Percentiles rank a stretch among this genome's conserved stretches.
phyloP scores from a whole-genome alignment of 441 rosid genomes.

The Erodium texanum region DNA sequence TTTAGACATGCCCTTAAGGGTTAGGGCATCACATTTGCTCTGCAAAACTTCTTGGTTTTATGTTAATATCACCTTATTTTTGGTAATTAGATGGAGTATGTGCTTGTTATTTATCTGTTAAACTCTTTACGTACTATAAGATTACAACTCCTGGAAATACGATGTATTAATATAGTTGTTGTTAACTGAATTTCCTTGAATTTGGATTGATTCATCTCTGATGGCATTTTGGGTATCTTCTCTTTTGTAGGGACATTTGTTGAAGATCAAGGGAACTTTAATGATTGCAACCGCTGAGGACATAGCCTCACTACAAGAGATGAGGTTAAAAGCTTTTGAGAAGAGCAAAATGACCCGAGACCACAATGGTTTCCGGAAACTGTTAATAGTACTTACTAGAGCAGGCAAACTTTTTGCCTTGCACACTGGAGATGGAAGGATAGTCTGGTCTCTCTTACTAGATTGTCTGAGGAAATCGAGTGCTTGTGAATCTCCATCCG shows the following conservation, averaged over 20 bases:
- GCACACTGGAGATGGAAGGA: conserved; percentile 94
- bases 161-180: not conserved
- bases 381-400: conserved; percentile 74
- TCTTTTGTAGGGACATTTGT: conserved; percentile 59
- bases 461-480: conserved; percentile 55
- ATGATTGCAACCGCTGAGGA: conserved; percentile 97
- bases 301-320: conserved; percentile 68
- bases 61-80: not conserved
- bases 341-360: conserved; percentile 95
- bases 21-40: not conserved
- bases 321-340: conserved; percentile 83
- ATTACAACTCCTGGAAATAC: conserved; percentile 1
- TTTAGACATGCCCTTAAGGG: not conserved
- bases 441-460: conserved; percentile 79
- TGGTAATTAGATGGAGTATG: not conserved
- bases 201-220: conserved; percentile 12
- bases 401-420: conserved; percentile 85
- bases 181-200: not conserved
- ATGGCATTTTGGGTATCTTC: conserved; percentile 13
- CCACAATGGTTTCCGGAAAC: conserved; percentile 95
- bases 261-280: conserved; percentile 89
- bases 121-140: not conserved
- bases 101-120: not conserved
- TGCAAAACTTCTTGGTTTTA: not conserved
- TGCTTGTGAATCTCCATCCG: conserved; percentile 46